Evolutionary conservation across 208 protist species (phyloP), one percentile per base, ranked within the genome.

Genomic region (Crithidia acanthocephali): DNA sequence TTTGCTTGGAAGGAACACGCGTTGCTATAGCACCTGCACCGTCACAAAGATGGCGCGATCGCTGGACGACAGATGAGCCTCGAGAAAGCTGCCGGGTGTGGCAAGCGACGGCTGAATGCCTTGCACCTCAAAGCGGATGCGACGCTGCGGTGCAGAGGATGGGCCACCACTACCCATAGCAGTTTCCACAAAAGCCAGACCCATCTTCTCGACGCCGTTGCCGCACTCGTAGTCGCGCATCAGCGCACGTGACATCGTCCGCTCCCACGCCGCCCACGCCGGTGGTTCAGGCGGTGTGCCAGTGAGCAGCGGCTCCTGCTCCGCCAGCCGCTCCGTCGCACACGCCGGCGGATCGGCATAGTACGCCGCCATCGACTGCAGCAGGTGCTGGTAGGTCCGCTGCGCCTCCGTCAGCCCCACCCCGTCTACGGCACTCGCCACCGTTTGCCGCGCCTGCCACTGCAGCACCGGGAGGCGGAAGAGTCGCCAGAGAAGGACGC

Each of bases 41-140:
- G 81, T 85, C 0, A 91, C 74, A 56, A 84, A 93, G 27, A 93
- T 70, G 30, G 81, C 64, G 20, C 85, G 76, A 71, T 93, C 88
- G 22, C 84, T 80, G 0, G 88, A 89, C 22, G 81, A 53, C 72
- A 91, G 67, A 63, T 81, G 68, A 2, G 83, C 71, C 55, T 88
- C 81, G 28, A 93, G 65, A 73, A 87, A 93, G 7, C 62, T 79
- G 5, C 80, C 81, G 2, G 88, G 85, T 15, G 81, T 90, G 18
- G 44, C 27, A 8, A 93, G 73, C 4, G 83, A 67, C 18, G 88
- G 88, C 52, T 80, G 60, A 50, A 83, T 72, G 8, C 85, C 88
- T 47, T 93, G 88, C 32, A 93, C 77, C 22, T 76, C 59, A 70
- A 91, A 89, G 57, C 72, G 65, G 8, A 93, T 44, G 28, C 83